phyloP scores from a whole-genome alignment of 2,329 filamentous ascomycete genomes.

The Colletotrichum gigasporum region DNA sequence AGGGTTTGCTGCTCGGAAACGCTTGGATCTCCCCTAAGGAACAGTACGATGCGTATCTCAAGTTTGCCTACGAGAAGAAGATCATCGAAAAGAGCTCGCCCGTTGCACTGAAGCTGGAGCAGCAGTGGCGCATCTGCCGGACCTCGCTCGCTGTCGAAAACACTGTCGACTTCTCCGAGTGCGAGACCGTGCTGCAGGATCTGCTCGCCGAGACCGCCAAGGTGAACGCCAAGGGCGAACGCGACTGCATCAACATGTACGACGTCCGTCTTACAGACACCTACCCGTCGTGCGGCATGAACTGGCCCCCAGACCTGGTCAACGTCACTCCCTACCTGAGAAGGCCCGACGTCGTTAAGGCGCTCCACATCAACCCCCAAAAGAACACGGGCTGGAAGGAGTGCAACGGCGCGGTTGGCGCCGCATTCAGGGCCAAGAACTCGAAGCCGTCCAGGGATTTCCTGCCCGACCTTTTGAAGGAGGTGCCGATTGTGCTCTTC shows the following conservation, averaged over 20 bases:
- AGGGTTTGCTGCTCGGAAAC: constrained; percentile 92
- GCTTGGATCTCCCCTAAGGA: constrained; percentile 94
- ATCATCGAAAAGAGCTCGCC: constrained; percentile 76
- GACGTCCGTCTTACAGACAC: constrained; percentile 86
- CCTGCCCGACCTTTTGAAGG: constrained; percentile 79
- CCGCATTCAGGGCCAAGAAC: constrained; percentile 73
- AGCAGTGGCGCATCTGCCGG: constrained; percentile 74
- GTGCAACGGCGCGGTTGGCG: constrained; percentile 82
- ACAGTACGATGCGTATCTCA: constrained; percentile 89
- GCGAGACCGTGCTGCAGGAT: constrained; percentile 80
- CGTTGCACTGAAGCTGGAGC: constrained; percentile 71
- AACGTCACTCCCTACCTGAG: constrained; percentile 86
- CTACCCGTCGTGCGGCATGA: constrained; percentile 91
- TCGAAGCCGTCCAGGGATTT: constrained; percentile 79
- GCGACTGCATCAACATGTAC: constrained; percentile 92
- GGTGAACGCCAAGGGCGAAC: constrained; percentile 55
- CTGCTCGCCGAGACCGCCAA: constrained; percentile 75
- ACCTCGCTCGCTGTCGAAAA: constrained; percentile 63
- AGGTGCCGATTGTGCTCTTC: constrained; percentile 86
- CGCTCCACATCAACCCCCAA: constrained; percentile 83
- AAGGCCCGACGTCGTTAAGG: constrained; percentile 78
- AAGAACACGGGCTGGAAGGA: constrained; percentile 92
- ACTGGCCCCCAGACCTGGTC: constrained; percentile 91
- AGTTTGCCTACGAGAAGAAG: constrained; percentile 80
- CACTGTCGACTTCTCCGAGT: constrained; percentile 73